phyloP scores from a whole-genome alignment of 192 early-diverging fungal genomes.

The Coemansia sp. region DNA sequence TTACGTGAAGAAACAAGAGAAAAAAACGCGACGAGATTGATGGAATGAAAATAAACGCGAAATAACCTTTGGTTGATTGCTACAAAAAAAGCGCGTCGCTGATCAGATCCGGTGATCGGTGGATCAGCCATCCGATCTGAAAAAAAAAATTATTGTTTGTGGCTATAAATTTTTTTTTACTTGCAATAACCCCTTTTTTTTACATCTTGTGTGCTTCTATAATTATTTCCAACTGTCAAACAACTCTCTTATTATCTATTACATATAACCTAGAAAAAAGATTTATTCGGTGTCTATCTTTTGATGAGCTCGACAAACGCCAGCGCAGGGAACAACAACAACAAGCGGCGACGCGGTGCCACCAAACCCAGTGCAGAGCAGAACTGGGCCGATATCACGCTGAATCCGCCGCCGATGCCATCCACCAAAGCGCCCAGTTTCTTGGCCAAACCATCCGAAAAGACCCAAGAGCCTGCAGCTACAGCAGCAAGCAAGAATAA shows the following conservation, averaged over 20 bases:
- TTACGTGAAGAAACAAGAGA: not conserved
- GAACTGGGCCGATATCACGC: slow-evolving; percentile 30
- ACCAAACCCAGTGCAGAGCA: slow-evolving; percentile 11
- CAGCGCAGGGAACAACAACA: not conserved
- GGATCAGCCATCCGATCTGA: no score
- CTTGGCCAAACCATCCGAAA: not conserved
- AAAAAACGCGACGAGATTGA: not conserved
- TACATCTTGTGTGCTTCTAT: not conserved
- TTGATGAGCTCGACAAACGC: no score
- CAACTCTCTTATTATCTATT: not conserved
- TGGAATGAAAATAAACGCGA: no score
- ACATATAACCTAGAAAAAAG: not conserved
- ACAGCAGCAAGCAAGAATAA: slow-evolving; percentile 13
- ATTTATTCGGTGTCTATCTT: not conserved
- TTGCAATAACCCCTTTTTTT: not conserved
- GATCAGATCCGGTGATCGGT: no score
- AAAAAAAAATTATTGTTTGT: no score
- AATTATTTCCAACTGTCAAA: not conserved
- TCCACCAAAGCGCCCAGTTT: slow-evolving; percentile 1
- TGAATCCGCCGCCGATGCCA: slow-evolving; percentile 54
- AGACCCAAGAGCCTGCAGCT: not conserved
- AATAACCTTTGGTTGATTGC: no score
- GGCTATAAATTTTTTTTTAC: not conserved
- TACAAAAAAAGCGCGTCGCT: no score
- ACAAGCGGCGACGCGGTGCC: slow-evolving; percentile 17